Conservation (phyloP, 768 basidiomycete species). For the Suillus occidentalis region DNA sequence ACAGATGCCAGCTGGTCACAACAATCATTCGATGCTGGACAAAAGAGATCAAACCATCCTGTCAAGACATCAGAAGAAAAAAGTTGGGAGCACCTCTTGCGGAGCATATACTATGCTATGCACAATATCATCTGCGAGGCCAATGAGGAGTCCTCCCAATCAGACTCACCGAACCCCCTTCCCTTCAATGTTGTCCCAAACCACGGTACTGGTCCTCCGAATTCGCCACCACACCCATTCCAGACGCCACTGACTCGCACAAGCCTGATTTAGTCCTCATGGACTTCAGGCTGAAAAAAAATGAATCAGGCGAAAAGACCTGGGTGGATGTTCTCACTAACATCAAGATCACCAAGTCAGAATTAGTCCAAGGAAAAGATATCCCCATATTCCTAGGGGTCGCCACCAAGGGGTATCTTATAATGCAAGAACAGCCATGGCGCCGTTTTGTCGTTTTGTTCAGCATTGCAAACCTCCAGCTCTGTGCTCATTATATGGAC, state of each 20-base stretch:
- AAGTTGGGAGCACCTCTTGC: not conserved
- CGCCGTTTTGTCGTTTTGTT: not conserved
- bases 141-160: not conserved
- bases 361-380: not conserved
- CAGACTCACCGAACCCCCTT: not conserved
- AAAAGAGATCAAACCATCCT: not conserved
- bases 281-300: not conserved
- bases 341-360: not conserved
- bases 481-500: not conserved
- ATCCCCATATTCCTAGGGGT: not conserved
- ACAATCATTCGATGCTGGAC: not conserved
- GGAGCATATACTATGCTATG: not conserved
- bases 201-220: not conserved
- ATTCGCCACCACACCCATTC: not conserved
- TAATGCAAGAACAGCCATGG: not conserved
- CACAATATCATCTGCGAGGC: not conserved
- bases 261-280: conserved; percentile 1
- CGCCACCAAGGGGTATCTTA: not conserved
- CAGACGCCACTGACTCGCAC: not conserved
- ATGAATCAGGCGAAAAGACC: not conserved
- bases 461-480: not conserved
- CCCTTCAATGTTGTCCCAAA: not conserved
- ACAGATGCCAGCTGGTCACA: not conserved
- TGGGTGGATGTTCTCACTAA: not conserved
- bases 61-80: not conserved